Conservation (phyloP, 2,329 filamentous ascomycete species). For the Ilyonectria robusta region DNA sequence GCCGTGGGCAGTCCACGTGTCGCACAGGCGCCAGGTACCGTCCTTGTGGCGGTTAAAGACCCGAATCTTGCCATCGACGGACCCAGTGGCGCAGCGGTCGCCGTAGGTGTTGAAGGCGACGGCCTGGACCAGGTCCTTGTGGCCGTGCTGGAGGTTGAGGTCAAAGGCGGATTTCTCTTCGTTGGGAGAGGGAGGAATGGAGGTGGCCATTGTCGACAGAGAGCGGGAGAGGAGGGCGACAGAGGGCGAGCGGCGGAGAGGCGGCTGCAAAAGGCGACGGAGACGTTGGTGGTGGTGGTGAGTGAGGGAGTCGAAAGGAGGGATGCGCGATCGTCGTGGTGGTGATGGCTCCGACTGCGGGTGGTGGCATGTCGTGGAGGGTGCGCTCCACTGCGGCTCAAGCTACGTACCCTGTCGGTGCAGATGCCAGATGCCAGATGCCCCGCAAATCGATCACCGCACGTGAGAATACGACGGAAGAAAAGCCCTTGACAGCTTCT, state of each 20-base stretch:
- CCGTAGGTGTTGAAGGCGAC: constrained; percentile 94
- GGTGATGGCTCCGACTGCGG: constrained; percentile 27
- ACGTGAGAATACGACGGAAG: background rate
- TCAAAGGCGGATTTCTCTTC: constrained; percentile 67
- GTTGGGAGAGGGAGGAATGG: constrained; percentile 53
- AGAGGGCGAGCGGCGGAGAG: background rate
- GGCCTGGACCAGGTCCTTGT: constrained; percentile 85
- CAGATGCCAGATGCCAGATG: constrained; percentile 25
- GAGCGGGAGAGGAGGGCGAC: background rate
- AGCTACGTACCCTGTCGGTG: constrained; percentile 38
- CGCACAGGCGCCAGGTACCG: constrained; percentile 82
- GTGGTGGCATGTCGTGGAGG: constrained; percentile 43
- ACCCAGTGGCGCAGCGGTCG: constrained; percentile 90
- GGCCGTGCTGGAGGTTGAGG: constrained; percentile 78
- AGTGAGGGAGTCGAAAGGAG: background rate
- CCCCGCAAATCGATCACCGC: constrained; percentile 18
- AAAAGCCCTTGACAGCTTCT: background rate
- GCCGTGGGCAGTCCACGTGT: constrained; percentile 92
- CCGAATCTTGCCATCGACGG: constrained; percentile 92
- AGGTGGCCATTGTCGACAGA: constrained; percentile 46
- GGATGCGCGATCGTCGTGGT: constrained; percentile 14
- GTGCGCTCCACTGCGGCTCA: constrained; percentile 44
- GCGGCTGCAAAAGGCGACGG: background rate
- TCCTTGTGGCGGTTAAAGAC: constrained; percentile 90
- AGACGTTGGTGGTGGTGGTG: background rate